These are phyloP conservation scores for Russula sp. DNA, from an alignment of 768 basidiomycete species.

Conservation along the genomic window DNA sequence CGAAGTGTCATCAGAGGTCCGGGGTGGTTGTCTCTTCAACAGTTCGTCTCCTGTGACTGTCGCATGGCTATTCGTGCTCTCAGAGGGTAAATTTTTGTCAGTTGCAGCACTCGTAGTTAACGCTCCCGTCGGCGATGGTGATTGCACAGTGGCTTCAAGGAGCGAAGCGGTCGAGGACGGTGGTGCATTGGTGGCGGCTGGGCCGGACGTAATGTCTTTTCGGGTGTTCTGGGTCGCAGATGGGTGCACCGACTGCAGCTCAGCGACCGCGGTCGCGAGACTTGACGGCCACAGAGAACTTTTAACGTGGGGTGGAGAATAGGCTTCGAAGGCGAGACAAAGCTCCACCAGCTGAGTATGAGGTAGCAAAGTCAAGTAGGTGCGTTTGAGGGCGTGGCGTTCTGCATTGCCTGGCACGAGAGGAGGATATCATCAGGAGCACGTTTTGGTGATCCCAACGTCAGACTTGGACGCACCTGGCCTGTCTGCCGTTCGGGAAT, in stretches of 20 bases:
- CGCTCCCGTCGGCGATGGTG: conserved; percentile 24
- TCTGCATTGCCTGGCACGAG: conserved; percentile 33
- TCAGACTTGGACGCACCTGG: conserved; percentile 6
- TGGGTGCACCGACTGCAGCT: conserved; percentile 30
- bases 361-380: conserved; percentile 61
- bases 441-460: background rate
- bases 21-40: background rate
- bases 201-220: conserved; percentile 16
- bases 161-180: conserved; percentile 20
- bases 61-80: background rate
- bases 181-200: conserved; percentile 20
- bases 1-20: background rate
- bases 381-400: conserved; percentile 56
- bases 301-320: conserved; percentile 59
- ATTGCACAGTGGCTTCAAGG: conserved; percentile 1
- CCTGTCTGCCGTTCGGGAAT: conserved; percentile 23
- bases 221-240: conserved; percentile 21
- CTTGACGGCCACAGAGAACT: conserved; percentile 68
- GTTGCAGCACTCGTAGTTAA: background rate
- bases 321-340: conserved; percentile 61
- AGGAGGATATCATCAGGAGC: background rate
- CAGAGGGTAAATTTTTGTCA: background rate
- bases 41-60: background rate
- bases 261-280: conserved; percentile 54
- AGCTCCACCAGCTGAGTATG: conserved; percentile 72